phyloP scores from a whole-genome alignment of 106 monocot genomes.

The Phalaenopsis aphrodite region DNA sequence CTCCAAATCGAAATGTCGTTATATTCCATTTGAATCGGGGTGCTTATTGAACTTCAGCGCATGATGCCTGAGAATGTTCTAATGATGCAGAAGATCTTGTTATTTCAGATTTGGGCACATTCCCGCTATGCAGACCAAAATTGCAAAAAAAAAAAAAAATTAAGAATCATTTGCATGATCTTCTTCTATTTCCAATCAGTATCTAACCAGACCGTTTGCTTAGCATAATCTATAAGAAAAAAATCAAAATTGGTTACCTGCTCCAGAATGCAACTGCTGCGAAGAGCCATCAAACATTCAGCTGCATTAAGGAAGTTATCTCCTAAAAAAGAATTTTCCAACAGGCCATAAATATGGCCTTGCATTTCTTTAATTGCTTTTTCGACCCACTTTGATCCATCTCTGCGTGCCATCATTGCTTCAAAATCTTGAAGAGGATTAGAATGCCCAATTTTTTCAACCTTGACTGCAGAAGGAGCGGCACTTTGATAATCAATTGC shows the following conservation, averaged over 20 bases:
- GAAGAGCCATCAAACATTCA: constrained; percentile 72
- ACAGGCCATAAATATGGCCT: constrained; percentile 46
- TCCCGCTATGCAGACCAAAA: neutral
- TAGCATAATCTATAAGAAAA: neutral
- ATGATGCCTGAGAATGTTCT: neutral
- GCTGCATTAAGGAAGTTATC: constrained; percentile 52
- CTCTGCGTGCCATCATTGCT: constrained; percentile 71
- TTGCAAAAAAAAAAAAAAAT: neutral
- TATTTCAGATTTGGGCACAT: neutral
- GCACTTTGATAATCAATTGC: constrained; percentile 9
- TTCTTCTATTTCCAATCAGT: neutral
- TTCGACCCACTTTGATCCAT: constrained; percentile 60
- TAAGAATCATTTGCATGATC: neutral
- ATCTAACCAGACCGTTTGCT: neutral
- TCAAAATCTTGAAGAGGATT: constrained; percentile 80
- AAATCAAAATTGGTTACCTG: constrained; percentile 45
- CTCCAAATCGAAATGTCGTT: neutral
- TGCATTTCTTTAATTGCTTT: constrained; percentile 79
- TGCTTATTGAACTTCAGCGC: neutral
- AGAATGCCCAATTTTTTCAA: constrained; percentile 55
- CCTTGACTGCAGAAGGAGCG: constrained; percentile 9
- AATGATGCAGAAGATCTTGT: neutral
- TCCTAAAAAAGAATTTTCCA: constrained; percentile 69
- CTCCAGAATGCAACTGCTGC: constrained; percentile 74
- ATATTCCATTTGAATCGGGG: neutral